Evolutionary conservation across 208 protist genomes (phyloP).

Genomic region (Trypanosoma boissoni): DNA sequence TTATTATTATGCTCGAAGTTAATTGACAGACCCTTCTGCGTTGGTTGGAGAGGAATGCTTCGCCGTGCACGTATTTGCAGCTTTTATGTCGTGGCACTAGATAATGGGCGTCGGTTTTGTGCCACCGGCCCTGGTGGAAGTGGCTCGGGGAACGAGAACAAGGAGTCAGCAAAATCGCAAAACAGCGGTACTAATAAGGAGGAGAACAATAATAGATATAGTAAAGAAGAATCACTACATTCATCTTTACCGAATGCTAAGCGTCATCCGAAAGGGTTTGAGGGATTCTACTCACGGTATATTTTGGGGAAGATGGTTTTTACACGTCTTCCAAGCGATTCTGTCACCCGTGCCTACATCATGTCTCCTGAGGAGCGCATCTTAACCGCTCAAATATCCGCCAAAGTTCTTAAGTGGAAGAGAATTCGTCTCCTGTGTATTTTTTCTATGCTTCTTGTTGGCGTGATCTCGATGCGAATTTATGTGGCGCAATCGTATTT

Average conservation of each 20-base stretch:
- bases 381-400: slow-evolving; percentile 40
- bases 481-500: slow-evolving; percentile 36
- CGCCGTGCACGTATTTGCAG: not conserved
- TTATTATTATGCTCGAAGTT: not conserved
- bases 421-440: slow-evolving; percentile 27
- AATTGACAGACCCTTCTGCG: not conserved
- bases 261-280: slow-evolving; percentile 60
- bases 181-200: slow-evolving; percentile 5
- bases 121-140: slow-evolving; percentile 3
- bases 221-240: not conserved
- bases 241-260: slow-evolving; percentile 9
- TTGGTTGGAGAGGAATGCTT: slow-evolving; percentile 5
- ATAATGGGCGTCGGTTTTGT: not conserved
- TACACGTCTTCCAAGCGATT: slow-evolving; percentile 36
- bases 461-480: slow-evolving; percentile 28
- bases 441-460: slow-evolving; percentile 31
- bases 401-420: slow-evolving; percentile 26
- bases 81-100: not conserved
- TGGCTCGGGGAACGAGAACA: not conserved
- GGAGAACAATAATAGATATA: slow-evolving; percentile 19
- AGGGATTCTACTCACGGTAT: slow-evolving; percentile 56
- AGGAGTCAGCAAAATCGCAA: not conserved
- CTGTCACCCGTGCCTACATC: slow-evolving; percentile 43
- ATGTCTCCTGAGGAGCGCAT: slow-evolving; percentile 59
- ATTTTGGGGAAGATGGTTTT: slow-evolving; percentile 43